phyloP scores from a whole-genome alignment of 352 stramenopile genomes.

The Globisporangium spiculum region DNA sequence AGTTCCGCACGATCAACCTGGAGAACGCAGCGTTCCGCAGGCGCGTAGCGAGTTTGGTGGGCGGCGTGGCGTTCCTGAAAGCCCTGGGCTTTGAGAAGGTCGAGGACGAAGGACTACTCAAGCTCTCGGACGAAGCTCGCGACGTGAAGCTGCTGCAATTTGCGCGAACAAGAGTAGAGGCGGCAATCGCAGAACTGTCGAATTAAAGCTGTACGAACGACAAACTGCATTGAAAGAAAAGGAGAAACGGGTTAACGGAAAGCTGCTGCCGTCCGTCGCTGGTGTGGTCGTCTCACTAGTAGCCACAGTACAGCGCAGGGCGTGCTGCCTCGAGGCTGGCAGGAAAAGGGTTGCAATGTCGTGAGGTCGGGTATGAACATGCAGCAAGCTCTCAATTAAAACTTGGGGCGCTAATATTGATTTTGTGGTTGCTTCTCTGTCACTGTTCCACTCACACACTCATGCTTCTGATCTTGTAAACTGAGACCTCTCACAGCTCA shows the following conservation, averaged over 20 bases:
- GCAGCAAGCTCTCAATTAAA: neutral
- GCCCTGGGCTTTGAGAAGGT: conserved; percentile 89
- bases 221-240: neutral
- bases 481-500: neutral
- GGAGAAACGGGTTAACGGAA: neutral
- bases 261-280: neutral
- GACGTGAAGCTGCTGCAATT: conserved; percentile 65
- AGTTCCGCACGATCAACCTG: conserved; percentile 90
- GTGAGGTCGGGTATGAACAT: neutral
- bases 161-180: conserved; percentile 50
- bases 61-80: conserved; percentile 84
- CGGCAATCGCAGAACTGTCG: conserved; percentile 64
- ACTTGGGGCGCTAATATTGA: conserved; percentile 8
- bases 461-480: neutral
- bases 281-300: neutral
- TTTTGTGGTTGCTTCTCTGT: neutral
- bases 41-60: conserved; percentile 80
- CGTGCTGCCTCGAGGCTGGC: neutral
- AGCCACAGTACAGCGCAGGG: neutral
- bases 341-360: neutral
- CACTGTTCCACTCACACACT: neutral
- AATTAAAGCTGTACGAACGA: neutral
- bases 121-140: conserved; percentile 57
- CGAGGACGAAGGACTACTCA: conserved; percentile 56
- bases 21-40: conserved; percentile 90